Evolutionary conservation across 441 rosid species (phyloP).

Genomic region (Pelargonium citronellum): DNA sequence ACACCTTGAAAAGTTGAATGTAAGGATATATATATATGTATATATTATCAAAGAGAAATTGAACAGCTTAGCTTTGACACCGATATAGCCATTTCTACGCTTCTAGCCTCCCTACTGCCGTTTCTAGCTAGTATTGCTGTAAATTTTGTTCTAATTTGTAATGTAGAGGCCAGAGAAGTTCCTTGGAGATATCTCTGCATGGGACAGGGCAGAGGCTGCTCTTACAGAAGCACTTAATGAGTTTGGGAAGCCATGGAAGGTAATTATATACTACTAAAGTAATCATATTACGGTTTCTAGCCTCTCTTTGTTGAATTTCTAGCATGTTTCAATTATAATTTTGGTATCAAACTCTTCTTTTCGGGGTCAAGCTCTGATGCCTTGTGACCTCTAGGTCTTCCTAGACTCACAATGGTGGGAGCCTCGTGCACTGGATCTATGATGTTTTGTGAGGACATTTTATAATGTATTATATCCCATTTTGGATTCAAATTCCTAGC

Average conservation of each 20-base stretch:
- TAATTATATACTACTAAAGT: conserved; percentile 19
- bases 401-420: too few species aligned
- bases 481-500: too few species aligned
- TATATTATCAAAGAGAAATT: too few species aligned
- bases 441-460: too few species aligned
- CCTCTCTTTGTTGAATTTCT: not conserved
- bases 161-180: conserved; percentile 89
- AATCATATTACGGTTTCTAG: not conserved
- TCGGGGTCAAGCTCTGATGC: not conserved
- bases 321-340: not conserved
- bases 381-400: not conserved
- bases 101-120: not conserved
- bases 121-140: not conserved
- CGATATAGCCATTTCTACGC: too few species aligned
- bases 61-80: too few species aligned
- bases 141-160: conserved; percentile 16
- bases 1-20: too few species aligned
- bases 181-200: conserved; percentile 67
- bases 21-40: too few species aligned
- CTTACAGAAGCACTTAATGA: conserved; percentile 71
- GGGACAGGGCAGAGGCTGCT: conserved; percentile 88
- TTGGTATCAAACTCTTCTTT: not conserved
- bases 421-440: too few species aligned
- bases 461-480: conserved; percentile 8
- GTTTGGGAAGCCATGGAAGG: conserved; percentile 91